phyloP scores from a whole-genome alignment of 2,329 filamentous ascomycete species.

The Trichoderma sp. region DNA sequence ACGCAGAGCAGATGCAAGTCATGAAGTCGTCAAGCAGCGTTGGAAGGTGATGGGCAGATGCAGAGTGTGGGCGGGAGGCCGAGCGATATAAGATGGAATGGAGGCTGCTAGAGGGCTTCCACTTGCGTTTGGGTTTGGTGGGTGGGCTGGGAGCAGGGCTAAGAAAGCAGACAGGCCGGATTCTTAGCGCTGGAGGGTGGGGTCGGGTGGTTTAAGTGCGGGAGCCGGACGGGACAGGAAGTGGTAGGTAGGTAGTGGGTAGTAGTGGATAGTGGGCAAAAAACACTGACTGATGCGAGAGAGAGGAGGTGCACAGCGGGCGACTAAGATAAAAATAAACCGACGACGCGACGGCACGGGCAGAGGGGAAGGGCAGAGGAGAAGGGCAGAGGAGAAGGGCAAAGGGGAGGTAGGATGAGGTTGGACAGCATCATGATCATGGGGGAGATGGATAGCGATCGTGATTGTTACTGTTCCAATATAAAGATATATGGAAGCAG shows the following conservation, averaged over 20 bases:
- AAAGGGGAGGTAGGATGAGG: neutral
- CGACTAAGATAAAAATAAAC: slow-evolving; percentile 9
- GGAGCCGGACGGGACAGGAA: neutral
- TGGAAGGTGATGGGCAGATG: slow-evolving; percentile 7
- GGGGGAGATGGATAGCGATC: neutral
- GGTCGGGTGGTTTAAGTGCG: neutral
- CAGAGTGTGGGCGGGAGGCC: slow-evolving; percentile 4
- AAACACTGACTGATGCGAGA: neutral
- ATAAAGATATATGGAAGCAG: neutral
- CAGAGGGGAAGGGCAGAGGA: neutral
- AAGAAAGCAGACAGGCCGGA: neutral
- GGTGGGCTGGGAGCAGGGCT: neutral
- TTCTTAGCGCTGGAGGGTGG: slow-evolving; percentile 8
- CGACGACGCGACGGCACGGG: neutral
- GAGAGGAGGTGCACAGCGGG: neutral
- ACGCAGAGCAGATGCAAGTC: slow-evolving; percentile 17
- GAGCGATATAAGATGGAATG: slow-evolving; percentile 10
- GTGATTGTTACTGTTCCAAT: neutral
- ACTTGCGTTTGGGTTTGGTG: slow-evolving; percentile 5
- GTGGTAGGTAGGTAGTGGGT: neutral
- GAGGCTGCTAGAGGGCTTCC: neutral
- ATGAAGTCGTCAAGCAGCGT: slow-evolving; percentile 18
- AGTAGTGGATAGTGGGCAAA: neutral
- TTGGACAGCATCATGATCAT: neutral
- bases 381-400: neutral